Evolutionary conservation across 2,329 filamentous ascomycete species (phyloP), one percentile per base, ranked within the genome.

Genomic region (Kalaharituber pfeilii): DNA sequence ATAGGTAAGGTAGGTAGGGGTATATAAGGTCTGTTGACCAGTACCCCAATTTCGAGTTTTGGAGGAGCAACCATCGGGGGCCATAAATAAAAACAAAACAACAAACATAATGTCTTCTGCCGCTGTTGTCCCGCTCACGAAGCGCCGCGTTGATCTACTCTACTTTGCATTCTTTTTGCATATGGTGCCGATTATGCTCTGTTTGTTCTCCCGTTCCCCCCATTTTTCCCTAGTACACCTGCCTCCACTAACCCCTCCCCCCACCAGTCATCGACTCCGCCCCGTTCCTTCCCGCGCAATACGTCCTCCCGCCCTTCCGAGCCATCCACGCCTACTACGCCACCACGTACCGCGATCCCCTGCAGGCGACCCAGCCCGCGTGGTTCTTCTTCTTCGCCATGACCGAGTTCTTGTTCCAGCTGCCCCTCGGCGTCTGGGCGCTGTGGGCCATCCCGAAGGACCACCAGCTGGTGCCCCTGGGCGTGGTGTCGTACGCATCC

Each of bases 351-450:
- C 55, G 56, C 26, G 59, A 61, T 26, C 56, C 54, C 18, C 53
- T 61, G 7, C 33, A 52, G 22, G 54, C 53, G 22, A 53, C 56
- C 28, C 49, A 53, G 42, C 58, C 59, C 30, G 49, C 58, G 18
- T 61, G 58, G 58, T 61, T 59, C 30, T 30, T 45, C 20, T 49
- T 51, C 29, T 57, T 60, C 27, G 2, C 52, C 39, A 22, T 49
- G 1, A 13, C 57, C 7, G 59, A 61, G 51, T 52, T 57, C 5
- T 30, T 54, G 2, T 57, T 59, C 36, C 54, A 59, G 53, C 39
- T 61, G 5, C 59, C 59, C 4, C 55, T 52, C 30, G 59, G 56
- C 4, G 22, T 59, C 3, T 61, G 57, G 56, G 50, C 55, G 27
- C 36, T 59, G 24, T 45, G 47, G 13, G 53, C 53, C 6, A 18